Percentiles rank a stretch among this genome's conserved stretches.
phyloP scores from a whole-genome alignment of 1,284 basidiomycete species.

The Rhodotorula sp. region DNA sequence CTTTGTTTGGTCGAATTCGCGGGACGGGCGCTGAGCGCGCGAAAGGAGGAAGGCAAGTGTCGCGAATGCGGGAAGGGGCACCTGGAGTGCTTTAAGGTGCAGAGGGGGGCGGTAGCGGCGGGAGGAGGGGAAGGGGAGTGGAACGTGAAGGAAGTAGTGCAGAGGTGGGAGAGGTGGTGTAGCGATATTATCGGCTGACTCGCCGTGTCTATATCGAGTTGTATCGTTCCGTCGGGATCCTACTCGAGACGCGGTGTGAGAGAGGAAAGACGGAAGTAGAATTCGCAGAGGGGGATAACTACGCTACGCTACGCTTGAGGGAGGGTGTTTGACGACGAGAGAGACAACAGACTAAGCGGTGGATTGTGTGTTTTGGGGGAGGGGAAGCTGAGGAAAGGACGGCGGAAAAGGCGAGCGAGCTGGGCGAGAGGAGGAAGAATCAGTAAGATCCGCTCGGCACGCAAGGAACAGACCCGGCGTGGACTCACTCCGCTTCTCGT shows the following conservation, averaged over 20 bases:
- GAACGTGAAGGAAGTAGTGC: conserved; percentile 29
- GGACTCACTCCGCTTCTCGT: background rate
- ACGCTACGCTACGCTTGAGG: too few species aligned
- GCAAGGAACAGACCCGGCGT: too few species aligned
- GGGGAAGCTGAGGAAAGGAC: background rate
- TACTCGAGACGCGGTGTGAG: too few species aligned
- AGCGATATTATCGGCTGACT: conserved; percentile 12
- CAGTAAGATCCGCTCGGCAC: too few species aligned
- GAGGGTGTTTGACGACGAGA: too few species aligned
- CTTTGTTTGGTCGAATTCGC: conserved; percentile 41
- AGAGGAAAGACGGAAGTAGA: background rate
- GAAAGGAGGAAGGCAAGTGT: conserved; percentile 14
- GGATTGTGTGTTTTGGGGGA: too few species aligned
- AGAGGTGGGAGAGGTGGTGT: conserved; percentile 39
- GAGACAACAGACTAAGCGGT: too few species aligned
- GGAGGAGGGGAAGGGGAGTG: conserved; percentile 1
- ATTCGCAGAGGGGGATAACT: too few species aligned
- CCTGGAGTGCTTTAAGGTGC: conserved; percentile 36
- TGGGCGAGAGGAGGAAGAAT: background rate
- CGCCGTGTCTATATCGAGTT: too few species aligned
- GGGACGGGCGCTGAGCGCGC: conserved; percentile 8
- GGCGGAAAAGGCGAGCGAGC: background rate
- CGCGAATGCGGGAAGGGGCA: conserved; percentile 39
- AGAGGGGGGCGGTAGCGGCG: background rate
- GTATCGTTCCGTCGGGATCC: background rate